Evolutionary conservation across 768 basidiomycete genomes (phyloP), one percentile per base, ranked within the genome.

Genomic region (Chalciporus chontae): DNA sequence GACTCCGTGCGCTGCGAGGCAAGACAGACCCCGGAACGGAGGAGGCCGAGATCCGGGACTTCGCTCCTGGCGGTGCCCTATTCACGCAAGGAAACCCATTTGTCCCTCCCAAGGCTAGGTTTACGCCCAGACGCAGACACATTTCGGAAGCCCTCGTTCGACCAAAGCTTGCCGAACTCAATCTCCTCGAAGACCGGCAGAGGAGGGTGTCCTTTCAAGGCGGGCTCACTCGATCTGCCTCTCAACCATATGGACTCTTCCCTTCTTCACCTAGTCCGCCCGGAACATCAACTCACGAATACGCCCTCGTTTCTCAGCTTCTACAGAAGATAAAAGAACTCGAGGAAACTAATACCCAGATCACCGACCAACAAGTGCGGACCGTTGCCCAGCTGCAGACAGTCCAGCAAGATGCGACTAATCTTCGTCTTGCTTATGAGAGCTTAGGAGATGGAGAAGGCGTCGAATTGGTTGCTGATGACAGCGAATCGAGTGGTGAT

Each of bases 271-370:
- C 11, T 5, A 50, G 60, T 38, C 41, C 59, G 24, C 51, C 59
- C 40, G 58, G 55, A 45, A 45, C 54, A 32, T 40, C 53, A 31
- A 56, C 54, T 7, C 61, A 59, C 15, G 71, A 84, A 66, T 80
- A 74, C 55, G 71, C 66, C 55, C 73, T 92, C 45, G 77, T 91
- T n/a, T 72, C 80, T 9, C 84, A 88, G 62, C 77, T 92, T 7
- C 68, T 90, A 38, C 61, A 70, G 14, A 92, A 92, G 69, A 86
- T 92, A 44, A 73, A 77, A 41, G 89, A 92, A 62, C 74, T 92
- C 1, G 87, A 92, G 59, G 77, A 82, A 34, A 79, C 86, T 3
- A 92, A 92, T 56, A 54, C 70, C 7, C 77, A 79, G 48, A 89
- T 92, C 37, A 71, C 80, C 18, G 70, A 75, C 48, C 81, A 86